Conservation (phyloP, 768 basidiomycete genomes). For the Lactifluus hygrophoroides region DNA sequence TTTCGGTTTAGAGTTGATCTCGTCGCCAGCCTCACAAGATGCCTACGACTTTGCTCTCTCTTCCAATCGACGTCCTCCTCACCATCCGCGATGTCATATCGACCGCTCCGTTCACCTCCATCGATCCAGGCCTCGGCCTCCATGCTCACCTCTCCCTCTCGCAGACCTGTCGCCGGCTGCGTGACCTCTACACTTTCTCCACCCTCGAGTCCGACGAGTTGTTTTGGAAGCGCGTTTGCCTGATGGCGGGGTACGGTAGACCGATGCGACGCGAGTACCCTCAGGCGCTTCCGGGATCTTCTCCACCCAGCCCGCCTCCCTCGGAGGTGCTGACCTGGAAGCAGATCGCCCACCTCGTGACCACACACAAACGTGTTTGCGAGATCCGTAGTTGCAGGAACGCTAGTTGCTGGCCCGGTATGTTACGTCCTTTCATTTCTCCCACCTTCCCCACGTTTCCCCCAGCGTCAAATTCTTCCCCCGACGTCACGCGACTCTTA, state of each 20-base stretch:
- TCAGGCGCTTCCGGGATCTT: constrained; percentile 1
- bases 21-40: background rate
- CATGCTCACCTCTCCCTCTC: constrained; percentile 18
- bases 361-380: constrained; percentile 14
- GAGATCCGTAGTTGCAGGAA: constrained; percentile 21
- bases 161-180: constrained; percentile 12
- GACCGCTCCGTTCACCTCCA: background rate
- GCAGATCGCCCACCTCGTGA: constrained; percentile 15
- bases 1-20: background rate
- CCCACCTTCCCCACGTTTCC: background rate
- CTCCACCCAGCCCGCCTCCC: background rate
- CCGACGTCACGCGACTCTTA: background rate
- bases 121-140: constrained; percentile 15
- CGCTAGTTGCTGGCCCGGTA: constrained; percentile 17
- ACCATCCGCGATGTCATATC: constrained; percentile 20
- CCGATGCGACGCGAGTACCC: constrained; percentile 19
- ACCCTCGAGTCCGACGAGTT: constrained; percentile 7
- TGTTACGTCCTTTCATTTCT: constrained; percentile 4
- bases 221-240: constrained; percentile 19
- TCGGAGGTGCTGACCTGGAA: constrained; percentile 17
- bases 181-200: constrained; percentile 15
- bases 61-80: constrained; percentile 19
- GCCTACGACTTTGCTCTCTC: constrained; percentile 11
- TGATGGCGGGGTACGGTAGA: constrained; percentile 16
- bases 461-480: background rate